Percentiles rank a stretch among this genome's conserved stretches.
These are phyloP conservation scores for Tylopilus plumbeoviolaceoides DNA, from an alignment of 768 basidiomycete genomes.

Conservation along the genomic window DNA sequence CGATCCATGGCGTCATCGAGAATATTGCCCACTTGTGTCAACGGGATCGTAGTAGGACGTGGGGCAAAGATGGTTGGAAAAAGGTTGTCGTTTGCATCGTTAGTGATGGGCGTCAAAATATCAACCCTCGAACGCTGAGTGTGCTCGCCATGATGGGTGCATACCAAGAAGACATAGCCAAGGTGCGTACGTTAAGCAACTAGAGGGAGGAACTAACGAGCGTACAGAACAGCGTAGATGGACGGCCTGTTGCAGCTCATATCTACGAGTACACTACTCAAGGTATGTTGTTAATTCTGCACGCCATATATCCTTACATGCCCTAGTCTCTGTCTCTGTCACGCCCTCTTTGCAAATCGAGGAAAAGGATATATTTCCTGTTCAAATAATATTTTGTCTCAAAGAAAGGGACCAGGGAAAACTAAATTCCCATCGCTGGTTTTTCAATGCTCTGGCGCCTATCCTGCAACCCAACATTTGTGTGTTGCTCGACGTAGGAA, in stretches of 20 bases:
- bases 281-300: conserved; percentile 39
- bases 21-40: conserved; percentile 88
- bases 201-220: too few relatives aligned
- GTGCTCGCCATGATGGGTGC: too few relatives aligned
- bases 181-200: too few relatives aligned
- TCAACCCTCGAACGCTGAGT: too few relatives aligned
- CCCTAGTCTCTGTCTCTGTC: conserved; percentile 59
- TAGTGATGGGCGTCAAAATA: too few relatives aligned
- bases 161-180: too few relatives aligned
- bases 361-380: conserved; percentile 78
- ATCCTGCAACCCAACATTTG: conserved; percentile 89
- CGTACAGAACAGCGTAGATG: conserved; percentile 36
- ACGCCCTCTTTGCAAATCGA: conserved; percentile 78
- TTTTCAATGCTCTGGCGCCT: conserved; percentile 86
- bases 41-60: conserved; percentile 86
- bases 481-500: conserved; percentile 84
- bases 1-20: conserved; percentile 95
- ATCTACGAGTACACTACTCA: conserved; percentile 95
- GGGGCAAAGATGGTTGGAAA: conserved; percentile 56
- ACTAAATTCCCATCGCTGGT: conserved; percentile 94
- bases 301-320: conserved; percentile 5
- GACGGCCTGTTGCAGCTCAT: conserved; percentile 79
- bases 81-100: too few relatives aligned
- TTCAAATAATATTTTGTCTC: conserved; percentile 89
- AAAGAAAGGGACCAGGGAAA: conserved; percentile 95